Base-by-base conservation (phyloP, 2,329 filamentous ascomycete species). In the Chaetomiaceae sp. region DNA sequence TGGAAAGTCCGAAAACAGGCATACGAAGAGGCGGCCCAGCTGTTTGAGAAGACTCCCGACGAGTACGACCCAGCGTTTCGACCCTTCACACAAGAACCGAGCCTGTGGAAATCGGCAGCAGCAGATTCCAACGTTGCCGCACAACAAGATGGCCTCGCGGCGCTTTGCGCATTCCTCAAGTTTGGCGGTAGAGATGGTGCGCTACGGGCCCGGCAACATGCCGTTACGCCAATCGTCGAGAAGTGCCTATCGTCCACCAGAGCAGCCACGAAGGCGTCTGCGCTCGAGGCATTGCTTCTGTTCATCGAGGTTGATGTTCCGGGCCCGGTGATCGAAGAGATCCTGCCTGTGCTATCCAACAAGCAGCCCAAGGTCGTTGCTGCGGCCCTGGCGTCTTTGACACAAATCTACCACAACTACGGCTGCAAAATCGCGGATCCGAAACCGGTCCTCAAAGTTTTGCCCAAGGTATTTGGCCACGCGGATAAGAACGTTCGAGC, bases 401-500 rank as follows among this genome's bases (percentile, higher is more conserved):
- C 87, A 0, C 79, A 85, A 43, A 90, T 97, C 54, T 94, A 89
- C 66, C 90, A 96, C 70, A 94, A 89, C 65, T 99, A 91, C 68
- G 94, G 95, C 53, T 95, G 90, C 78, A 97, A 96, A 73, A 82
- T 89, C 2, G 86, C 92, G 41, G 94, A 99, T 64, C 92, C 94
- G 1, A 99, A 99, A 66, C 87, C 90, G 0, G 84, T 95, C 5
- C 78, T 99, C 40, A 99, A 99, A 67, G 73, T 82, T 5, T 75
- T 99, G 2, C 91, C 94, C 1, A 97, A 97, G 67, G 86, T 86
- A 2, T 99, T 96, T 66, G 90, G 89, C 18, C 94, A 97, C 68
- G 92, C 94, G 29, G 94, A 99, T 77, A 99, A 99, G 73, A 97
- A 97, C 67, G 89, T 99, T 14, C 86, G 94, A 70, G 90, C 91